Evolutionary conservation across 2,329 filamentous ascomycete genomes (phyloP).

Genomic region (Sclerotinia subarctica): DNA sequence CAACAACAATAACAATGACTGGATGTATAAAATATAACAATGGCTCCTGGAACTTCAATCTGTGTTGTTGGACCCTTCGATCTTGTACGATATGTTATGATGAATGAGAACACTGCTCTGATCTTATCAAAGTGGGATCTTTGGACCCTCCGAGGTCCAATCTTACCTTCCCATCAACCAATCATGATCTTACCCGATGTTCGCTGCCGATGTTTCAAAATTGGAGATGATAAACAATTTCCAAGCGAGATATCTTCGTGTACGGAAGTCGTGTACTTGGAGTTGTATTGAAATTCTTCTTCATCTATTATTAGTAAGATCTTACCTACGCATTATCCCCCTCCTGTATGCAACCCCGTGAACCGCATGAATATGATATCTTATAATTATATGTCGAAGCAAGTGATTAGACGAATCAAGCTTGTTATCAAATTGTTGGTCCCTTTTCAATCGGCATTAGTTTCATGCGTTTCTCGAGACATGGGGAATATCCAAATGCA

Average conservation of each 20-base stretch:
- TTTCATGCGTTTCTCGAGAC: slow-evolving; percentile 5
- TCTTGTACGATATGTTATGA: not conserved
- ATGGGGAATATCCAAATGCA: not conserved
- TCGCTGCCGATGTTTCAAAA: slow-evolving; percentile 10
- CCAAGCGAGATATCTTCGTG: slow-evolving; percentile 2
- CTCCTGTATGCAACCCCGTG: not conserved
- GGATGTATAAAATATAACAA: too few species aligned
- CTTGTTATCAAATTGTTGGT: not conserved
- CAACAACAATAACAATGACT: not conserved
- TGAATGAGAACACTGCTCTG: not conserved
- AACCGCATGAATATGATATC: too few species aligned
- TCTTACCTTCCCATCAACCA: not conserved
- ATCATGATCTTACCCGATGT: slow-evolving; percentile 13
- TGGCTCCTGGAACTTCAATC: not conserved
- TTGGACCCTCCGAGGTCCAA: not conserved
- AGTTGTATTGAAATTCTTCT: not conserved
- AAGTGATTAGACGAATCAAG: too few species aligned
- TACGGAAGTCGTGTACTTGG: too few species aligned
- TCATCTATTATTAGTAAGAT: not conserved
- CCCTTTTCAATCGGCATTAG: not conserved
- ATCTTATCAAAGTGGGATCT: slow-evolving; percentile 7
- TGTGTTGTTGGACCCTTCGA: not conserved
- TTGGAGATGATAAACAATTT: slow-evolving; percentile 3
- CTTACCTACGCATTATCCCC: too few species aligned
- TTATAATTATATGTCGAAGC: too few species aligned